Evolutionary conservation across 2,329 filamentous ascomycete genomes (phyloP).

Genomic region (Scedosporium boydii): DNA sequence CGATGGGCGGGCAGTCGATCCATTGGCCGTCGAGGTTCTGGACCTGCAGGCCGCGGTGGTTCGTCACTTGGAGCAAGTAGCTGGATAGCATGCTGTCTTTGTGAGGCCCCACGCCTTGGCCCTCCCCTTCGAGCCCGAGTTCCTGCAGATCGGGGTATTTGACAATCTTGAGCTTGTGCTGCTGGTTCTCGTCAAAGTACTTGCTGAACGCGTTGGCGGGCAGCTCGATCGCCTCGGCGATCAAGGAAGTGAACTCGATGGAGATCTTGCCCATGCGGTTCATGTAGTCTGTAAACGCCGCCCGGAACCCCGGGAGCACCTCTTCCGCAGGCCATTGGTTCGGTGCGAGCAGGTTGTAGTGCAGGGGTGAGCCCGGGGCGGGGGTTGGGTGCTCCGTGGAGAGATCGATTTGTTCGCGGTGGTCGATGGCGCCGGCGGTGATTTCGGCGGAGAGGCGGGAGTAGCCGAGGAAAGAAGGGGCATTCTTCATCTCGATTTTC

Average conservation of each 20-base stretch:
- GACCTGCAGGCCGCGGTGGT: conserved; percentile 71
- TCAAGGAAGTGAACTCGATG: conserved; percentile 65
- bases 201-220: conserved; percentile 59
- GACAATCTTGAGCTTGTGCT: conserved; percentile 86
- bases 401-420: conserved; percentile 80
- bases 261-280: conserved; percentile 62
- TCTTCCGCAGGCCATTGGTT: conserved; percentile 67
- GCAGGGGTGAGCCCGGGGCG: conserved; percentile 50
- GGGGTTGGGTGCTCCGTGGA: conserved; percentile 68
- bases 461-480: conserved; percentile 62
- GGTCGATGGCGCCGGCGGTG: conserved; percentile 67
- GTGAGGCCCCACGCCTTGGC: conserved; percentile 65
- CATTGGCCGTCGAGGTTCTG: conserved; percentile 70
- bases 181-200: conserved; percentile 66
- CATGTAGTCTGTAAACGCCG: conserved; percentile 67
- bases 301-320: conserved; percentile 57
- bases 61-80: conserved; percentile 70
- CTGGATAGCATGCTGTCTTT: conserved; percentile 79
- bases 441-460: conserved; percentile 56
- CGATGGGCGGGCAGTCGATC: conserved; percentile 72
- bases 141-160: conserved; percentile 69
- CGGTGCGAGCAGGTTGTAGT: conserved; percentile 68
- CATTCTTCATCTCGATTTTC: conserved; percentile 65
- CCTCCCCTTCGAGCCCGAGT: conserved; percentile 38
- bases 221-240: conserved; percentile 75